phyloP scores from a whole-genome alignment of 371 early-diverging fungal species.

The Apophysomyces trapeziformis region DNA sequence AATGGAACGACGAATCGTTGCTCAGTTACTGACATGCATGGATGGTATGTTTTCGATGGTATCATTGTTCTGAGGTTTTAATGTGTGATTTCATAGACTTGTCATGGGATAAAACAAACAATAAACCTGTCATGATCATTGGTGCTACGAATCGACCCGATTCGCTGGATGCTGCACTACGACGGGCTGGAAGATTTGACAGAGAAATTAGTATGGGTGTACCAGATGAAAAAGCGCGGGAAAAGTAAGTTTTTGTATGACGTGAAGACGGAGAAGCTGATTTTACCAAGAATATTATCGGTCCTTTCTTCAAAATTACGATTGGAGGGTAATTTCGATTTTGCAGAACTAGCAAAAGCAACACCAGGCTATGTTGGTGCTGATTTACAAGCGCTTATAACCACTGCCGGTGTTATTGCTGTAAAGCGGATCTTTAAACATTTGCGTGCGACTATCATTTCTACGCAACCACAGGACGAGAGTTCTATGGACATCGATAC shows the following conservation, averaged over 20 bases:
- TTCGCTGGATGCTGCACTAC: slow-evolving; percentile 95
- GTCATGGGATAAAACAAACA: slow-evolving; percentile 84
- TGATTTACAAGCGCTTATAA: slow-evolving; percentile 95
- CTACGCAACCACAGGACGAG: slow-evolving; percentile 10
- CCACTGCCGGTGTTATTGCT: slow-evolving; percentile 97
- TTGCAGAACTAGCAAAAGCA: slow-evolving; percentile 86
- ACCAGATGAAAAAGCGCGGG: slow-evolving; percentile 94
- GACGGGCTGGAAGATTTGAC: slow-evolving; percentile 99
- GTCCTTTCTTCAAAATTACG: slow-evolving; percentile 91
- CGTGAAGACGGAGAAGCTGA: not conserved
- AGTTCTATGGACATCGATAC: slow-evolving; percentile 50
- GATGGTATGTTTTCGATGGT: slow-evolving; percentile 68
- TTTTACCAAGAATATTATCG: slow-evolving; percentile 72
- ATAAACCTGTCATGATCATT: slow-evolving; percentile 95
- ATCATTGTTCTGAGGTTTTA: not conserved
- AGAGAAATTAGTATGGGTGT: slow-evolving; percentile 98
- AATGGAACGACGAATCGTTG: slow-evolving; percentile 99
- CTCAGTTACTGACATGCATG: slow-evolving; percentile 98
- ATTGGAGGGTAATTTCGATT: slow-evolving; percentile 89
- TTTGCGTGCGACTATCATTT: slow-evolving; percentile 42
- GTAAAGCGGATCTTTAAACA: slow-evolving; percentile 90
- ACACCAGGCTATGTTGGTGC: slow-evolving; percentile 99
- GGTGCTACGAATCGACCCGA: slow-evolving; percentile 99
- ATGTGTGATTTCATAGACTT: slow-evolving; percentile 53
- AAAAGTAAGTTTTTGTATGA: slow-evolving; percentile 61